Evolutionary conservation across 768 basidiomycete species (phyloP).

Genomic region (Psilocybe tampanensis): DNA sequence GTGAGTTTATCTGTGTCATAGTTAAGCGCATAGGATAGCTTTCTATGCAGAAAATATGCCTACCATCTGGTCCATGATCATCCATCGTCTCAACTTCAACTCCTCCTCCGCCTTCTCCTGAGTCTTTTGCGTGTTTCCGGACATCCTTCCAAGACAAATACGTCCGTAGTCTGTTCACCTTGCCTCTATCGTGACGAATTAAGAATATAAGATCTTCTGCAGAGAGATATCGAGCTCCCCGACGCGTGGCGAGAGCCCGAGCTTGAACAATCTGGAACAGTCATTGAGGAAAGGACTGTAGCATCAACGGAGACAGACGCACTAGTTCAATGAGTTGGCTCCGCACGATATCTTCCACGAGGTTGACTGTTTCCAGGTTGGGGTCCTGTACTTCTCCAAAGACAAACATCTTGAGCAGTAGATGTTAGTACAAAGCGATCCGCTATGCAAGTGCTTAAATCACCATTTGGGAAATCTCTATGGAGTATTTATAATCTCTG

Average conservation of each 20-base stretch:
- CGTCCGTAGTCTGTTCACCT: slow-evolving; percentile 89
- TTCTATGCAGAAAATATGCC: slow-evolving; percentile 18
- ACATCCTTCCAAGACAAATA: slow-evolving; percentile 99
- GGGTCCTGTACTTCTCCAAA: slow-evolving; percentile 96
- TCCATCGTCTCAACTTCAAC: slow-evolving; percentile 85
- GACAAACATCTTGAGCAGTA: slow-evolving; percentile 80
- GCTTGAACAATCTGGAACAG: slow-evolving; percentile 81
- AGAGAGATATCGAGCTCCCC: slow-evolving; percentile 83
- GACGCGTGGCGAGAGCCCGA: slow-evolving; percentile 76
- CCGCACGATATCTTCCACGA: slow-evolving; percentile 94
- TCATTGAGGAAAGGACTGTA: not conserved
- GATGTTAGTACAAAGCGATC: not conserved
- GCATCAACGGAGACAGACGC: slow-evolving; percentile 15
- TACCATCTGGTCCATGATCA: slow-evolving; percentile 83
- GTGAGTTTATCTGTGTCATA: slow-evolving; percentile 63
- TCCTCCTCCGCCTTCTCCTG: slow-evolving; percentile 76
- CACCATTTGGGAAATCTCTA: slow-evolving; percentile 96
- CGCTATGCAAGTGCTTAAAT: slow-evolving; percentile 7
- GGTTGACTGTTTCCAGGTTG: slow-evolving; percentile 80
- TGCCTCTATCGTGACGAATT: slow-evolving; percentile 91
- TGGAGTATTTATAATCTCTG: slow-evolving; percentile 82
- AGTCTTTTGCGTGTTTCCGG: slow-evolving; percentile 91
- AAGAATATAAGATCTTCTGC: slow-evolving; percentile 97
- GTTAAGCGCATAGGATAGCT: not conserved
- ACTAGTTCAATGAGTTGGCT: slow-evolving; percentile 92